These are phyloP conservation scores for Isatis lusitanica DNA, from an alignment of 441 rosid species.

Conservation along the genomic window DNA sequence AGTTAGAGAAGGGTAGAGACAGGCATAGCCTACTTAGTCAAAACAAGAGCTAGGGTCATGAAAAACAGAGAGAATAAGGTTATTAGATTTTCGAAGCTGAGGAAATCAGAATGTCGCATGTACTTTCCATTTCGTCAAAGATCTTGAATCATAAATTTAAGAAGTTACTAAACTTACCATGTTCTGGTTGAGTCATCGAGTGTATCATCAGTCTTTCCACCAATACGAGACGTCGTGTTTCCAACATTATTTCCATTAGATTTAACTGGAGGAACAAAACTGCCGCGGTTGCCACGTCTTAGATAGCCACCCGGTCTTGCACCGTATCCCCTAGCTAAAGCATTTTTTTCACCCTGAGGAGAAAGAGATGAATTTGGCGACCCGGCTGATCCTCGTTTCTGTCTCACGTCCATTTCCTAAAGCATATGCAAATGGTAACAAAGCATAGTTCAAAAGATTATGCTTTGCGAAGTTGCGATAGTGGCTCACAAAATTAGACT, in stretches of 20 bases:
- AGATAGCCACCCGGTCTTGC: conserved; percentile 57
- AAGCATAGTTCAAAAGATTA: conserved; percentile 17
- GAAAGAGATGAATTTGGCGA: conserved; percentile 62
- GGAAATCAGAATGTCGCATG: conserved; percentile 2
- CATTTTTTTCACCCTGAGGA: conserved; percentile 58
- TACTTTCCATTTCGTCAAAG: neutral
- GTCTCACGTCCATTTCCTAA: conserved; percentile 85
- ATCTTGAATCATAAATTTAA: conserved; percentile 1
- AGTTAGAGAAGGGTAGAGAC: conserved; percentile 3
- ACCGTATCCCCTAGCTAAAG: conserved; percentile 55
- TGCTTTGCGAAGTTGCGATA: neutral
- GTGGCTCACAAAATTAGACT: neutral
- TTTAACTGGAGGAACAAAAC: conserved; percentile 87
- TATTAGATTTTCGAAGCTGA: neutral
- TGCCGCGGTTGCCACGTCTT: conserved; percentile 78
- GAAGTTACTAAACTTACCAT: conserved; percentile 54
- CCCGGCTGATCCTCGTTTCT: conserved; percentile 61
- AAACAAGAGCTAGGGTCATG: neutral
- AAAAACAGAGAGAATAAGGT: neutral
- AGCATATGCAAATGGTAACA: conserved; percentile 16
- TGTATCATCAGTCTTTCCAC: conserved; percentile 79
- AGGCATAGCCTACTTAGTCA: neutral
- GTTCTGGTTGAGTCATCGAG: conserved; percentile 81
- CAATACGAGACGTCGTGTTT: conserved; percentile 61
- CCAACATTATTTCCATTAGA: conserved; percentile 59